Base-by-base conservation (phyloP, 306 rosid genomes). In the Rosa persica region DNA sequence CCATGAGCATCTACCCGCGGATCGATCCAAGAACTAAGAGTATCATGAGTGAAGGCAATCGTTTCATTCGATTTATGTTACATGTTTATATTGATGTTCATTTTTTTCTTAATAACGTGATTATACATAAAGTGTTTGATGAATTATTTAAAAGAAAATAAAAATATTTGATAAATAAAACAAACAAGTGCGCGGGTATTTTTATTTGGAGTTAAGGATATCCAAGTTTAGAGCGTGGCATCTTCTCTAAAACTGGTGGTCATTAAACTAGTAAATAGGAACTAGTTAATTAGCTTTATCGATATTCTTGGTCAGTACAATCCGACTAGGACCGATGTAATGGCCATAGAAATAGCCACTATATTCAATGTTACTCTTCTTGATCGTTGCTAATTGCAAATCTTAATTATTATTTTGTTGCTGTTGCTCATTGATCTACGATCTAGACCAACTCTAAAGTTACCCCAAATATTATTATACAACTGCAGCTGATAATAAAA, bases 321-420 rank as follows among this genome's bases (percentile, higher is more conserved):
- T 60, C 74, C 83, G 79, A 83, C 76, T 68, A 64, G 80, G 79
- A 82, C 80, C 54, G 65, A 57, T 70, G 76, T 55, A 38, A 60
- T 61, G 73, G 73, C n/a, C 58, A 69, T 48, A 48, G 0, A 47
- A 51, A 34, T 73, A 38, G 65, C 2, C 4, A 58, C 36, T 36
- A 52, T 62, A 69, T 46, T 19, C 57, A 61, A 74, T 60, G 66
- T 54, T 67, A 1, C 42, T 62, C 46, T 84, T 74, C 79, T 79
- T 75, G 72, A 60, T 60, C 77, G 85, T 67, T 48, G 46, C 70
- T 65, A 52, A 58, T 73, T 64, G 77, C 70, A 49, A 17, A 68
- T 58, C 74, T 61, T 79, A 34, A 7, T 74, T 48, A 43, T 19
- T 40, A 51, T 39, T 60, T 58, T 38, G 77, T 57, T 71, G 13